A percentile compares a stretch with the other conserved stretches of the same genome.
phyloP scores from a whole-genome alignment of 2,329 filamentous ascomycete genomes.

The Aureobasidium sp. region DNA sequence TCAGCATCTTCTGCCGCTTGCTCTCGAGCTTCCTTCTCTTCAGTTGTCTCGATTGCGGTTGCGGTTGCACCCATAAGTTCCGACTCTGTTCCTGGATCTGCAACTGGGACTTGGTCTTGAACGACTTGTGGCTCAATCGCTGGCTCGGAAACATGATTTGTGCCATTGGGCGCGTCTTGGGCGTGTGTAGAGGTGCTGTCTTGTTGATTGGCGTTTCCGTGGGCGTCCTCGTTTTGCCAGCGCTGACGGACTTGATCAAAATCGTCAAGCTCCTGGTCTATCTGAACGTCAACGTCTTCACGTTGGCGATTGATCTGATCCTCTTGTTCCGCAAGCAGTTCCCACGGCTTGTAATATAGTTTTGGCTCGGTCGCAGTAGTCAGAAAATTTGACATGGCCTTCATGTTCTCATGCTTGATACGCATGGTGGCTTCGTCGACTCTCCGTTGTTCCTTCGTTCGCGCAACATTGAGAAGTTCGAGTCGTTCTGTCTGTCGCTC shows the following conservation, averaged over 20 bases:
- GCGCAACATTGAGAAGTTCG: conserved; percentile 24
- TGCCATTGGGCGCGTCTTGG: neutral
- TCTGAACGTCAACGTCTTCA: conserved; percentile 51
- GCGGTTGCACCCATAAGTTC: neutral
- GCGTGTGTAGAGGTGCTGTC: neutral
- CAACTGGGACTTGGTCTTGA: neutral
- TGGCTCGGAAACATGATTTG: neutral
- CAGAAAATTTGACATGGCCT: conserved; percentile 63
- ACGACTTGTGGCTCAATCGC: neutral
- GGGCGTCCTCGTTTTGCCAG: conserved; percentile 24
- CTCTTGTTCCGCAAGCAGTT: conserved; percentile 60
- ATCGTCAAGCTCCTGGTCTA: conserved; percentile 56
- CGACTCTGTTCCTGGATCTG: neutral
- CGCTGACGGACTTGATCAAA: conserved; percentile 45
- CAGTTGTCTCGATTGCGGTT: too few relatives aligned
- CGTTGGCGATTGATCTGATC: conserved; percentile 62
- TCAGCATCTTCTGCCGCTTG: neutral
- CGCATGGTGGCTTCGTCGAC: conserved; percentile 65
- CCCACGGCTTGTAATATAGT: conserved; percentile 84
- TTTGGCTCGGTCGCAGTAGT: conserved; percentile 61
- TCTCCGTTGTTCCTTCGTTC: conserved; percentile 60
- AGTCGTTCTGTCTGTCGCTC: conserved; percentile 10
- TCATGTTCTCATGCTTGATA: conserved; percentile 61
- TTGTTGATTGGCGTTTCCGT: conserved; percentile 19
- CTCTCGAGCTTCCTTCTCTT: conserved; percentile 13